Conservation (phyloP, 371 early-diverging fungal species). For the Dentiscutata heterogama region DNA sequence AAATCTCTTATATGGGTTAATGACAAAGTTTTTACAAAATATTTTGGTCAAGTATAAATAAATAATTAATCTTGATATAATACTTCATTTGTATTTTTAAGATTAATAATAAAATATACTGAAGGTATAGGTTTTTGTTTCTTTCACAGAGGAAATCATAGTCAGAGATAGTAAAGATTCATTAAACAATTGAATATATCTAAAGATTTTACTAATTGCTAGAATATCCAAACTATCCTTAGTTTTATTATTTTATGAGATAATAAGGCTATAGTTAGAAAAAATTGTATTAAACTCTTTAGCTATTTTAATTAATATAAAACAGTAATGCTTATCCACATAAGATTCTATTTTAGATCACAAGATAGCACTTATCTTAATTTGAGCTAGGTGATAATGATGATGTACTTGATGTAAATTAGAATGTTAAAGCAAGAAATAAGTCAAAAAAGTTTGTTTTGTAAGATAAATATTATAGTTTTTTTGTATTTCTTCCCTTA, state of each 20-base stretch:
- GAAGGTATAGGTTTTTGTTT: not conserved
- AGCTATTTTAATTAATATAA: not conserved
- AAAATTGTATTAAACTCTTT: not conserved
- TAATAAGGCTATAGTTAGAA: not conserved
- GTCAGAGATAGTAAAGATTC: too few relatives aligned
- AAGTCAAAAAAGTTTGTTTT: not conserved
- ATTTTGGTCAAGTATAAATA: not conserved
- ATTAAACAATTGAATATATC: not conserved
- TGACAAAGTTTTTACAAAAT: too few relatives aligned
- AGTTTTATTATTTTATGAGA: too few relatives aligned
- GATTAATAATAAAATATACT: not conserved
- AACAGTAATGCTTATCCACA: not conserved
- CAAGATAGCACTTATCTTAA: not conserved
- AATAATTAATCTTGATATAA: not conserved
- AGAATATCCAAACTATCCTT: conserved; percentile 10
- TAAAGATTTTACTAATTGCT: not conserved
- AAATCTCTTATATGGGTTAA: too few relatives aligned
- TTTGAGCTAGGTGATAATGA: not conserved
- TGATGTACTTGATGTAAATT: not conserved
- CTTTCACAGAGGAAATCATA: not conserved
- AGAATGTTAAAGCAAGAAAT: not conserved
- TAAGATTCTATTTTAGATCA: not conserved
- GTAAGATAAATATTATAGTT: not conserved
- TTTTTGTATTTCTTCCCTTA: not conserved
- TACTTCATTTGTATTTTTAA: not conserved